Base-by-base conservation (phyloP, 768 basidiomycete genomes). In the Russula sp. region DNA sequence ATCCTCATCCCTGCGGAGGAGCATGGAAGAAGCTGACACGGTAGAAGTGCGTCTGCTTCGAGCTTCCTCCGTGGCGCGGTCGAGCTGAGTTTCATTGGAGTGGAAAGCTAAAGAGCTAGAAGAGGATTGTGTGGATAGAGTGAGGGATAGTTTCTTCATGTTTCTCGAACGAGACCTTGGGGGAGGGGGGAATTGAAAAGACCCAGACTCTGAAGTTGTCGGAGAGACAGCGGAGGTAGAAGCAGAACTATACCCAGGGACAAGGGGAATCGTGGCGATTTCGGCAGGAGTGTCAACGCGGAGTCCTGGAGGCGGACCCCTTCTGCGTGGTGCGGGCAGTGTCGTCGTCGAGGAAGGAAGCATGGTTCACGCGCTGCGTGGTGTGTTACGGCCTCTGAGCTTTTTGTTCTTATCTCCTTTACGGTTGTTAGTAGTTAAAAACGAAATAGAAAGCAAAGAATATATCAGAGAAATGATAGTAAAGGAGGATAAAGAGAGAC, bases 91-190 rank as follows among this genome's bases (percentile, higher is more conserved):
- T 65, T 71, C 63, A 70, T 73, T 75, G 48, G 73, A 57, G 31
- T 77, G 70, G 51, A 78, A 68, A 58, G 77, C 74, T 60, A 82
- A 77, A 37, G 84, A 84, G 68, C 74, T 77, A 42, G 78, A 72
- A 42, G 87, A 87, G 14, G 84, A 82, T 65, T 82, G 78, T 35
- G 84, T 79, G 6, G 84, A 84, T 11, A 89, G 81, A 60, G 81
- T 80, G 55, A 91, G 81, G 34, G 87, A 90, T 8, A 91, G 76
- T 66, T 84, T 84, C 79, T 90, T 91, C 82, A 87, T 84, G 72
- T 90, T 91, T 73, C 85, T 80, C 64, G 77, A 75, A 57, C 77
- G 76, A 59, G 78, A 76, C 64, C 72, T 77, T 71, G 75, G 79
- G 59, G 76, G 72, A 62, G 70, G 70, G 57, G 71, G 74, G 53